Base-by-base conservation (phyloP, 768 basidiomycete genomes). In the Erythrobasidium yunnanense region DNA sequence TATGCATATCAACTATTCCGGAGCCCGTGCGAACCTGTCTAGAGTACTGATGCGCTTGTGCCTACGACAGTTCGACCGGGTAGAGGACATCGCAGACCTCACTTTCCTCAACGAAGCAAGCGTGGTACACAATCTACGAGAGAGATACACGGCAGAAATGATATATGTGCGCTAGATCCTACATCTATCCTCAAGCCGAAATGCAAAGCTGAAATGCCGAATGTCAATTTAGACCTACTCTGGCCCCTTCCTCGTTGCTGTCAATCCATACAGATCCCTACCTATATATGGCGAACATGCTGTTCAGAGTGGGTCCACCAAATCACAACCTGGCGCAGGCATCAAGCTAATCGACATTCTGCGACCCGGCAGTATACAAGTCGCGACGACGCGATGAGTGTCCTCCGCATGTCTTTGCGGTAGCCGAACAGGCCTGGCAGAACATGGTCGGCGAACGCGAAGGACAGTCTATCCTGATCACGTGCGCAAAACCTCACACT, bases 61-160 rank as follows among this genome's bases (percentile, higher is more conserved):
- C 58, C 65, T 72, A 65, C 71, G 6, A 66, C 67, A 70, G 77
- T 99, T 97, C 76, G 92, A 97, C 79, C 83, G 90, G 32, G 92
- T 92, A 2, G 90, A 91, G 70, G 95, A 99, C 76, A 97, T 97
- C 70, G 95, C 95, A 45, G 92, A 97, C 78, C 81, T 99, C 68
- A 96, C 95, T 0, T 95, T 90, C 78, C 80, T 97, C 66, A 97
- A 97, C 75, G 95, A 99, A 81, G 92, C 95, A 11, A 90, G 88
- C 71, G 95, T 99, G 47, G 92, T 97, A n/a, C 90, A 97, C 75
- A 97, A 97, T 78, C 83, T 97, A 29, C 83, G 90, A 66, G 78
- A 89, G 71, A 82, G 95, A 76, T 97, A 91, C 77, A 87, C 87
- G 55, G 87, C 87, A 49, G 90, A 87, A 38, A 84, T 87, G 56